Evolutionary conservation across 257 asterid genomes (phyloP), one percentile per base, ranked within the genome.

Genomic region (Solanum bukasovii): DNA sequence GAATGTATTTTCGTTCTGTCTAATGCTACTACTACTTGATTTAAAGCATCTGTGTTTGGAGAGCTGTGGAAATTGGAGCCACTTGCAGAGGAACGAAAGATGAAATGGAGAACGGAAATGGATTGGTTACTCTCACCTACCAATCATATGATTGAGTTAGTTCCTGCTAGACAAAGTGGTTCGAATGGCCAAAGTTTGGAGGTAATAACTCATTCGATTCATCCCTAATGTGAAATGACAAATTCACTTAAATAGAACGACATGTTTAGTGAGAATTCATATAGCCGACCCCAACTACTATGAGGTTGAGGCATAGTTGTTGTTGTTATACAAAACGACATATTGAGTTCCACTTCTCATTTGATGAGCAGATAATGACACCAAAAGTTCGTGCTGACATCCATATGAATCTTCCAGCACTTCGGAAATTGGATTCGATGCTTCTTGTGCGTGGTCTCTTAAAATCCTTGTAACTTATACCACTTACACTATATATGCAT

Each of bases 21-120:
- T 25, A 27, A 42, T 79, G 38, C 84, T 79, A 13, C 63, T 78
- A 25, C 63, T 25, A 42, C 38, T 44, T 5, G 84, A 79, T 87
- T 63, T 91, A 88, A 93, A 97, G 99, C 94, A 82, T 93, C 98
- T 1, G 96, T 97, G 49, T 96, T 97, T 72, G 99, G 99, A 13
- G 99, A 97, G 94, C 97, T 97, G 5, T 96, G 99, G 99, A 97
- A 97, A 92, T 89, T 97, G 83, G 99, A 96, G 93, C 99, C 99
- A 0, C 91, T 97, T 86, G 84, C 96, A 6, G 98, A 93, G 88
- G 98, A 96, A 75, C 87, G 89, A 79, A 97, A 94, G 93, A 88
- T 90, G 61, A 94, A 91, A 90, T 96, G 99, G 99, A 89, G 78
- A 86, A 90, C 87, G 49, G 99, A 96, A 89, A 95, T 95, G 98